Evolutionary conservation across 2,329 filamentous ascomycete genomes (phyloP), one percentile per base, ranked within the genome.

Genomic region (Graphilbum sp.): DNA sequence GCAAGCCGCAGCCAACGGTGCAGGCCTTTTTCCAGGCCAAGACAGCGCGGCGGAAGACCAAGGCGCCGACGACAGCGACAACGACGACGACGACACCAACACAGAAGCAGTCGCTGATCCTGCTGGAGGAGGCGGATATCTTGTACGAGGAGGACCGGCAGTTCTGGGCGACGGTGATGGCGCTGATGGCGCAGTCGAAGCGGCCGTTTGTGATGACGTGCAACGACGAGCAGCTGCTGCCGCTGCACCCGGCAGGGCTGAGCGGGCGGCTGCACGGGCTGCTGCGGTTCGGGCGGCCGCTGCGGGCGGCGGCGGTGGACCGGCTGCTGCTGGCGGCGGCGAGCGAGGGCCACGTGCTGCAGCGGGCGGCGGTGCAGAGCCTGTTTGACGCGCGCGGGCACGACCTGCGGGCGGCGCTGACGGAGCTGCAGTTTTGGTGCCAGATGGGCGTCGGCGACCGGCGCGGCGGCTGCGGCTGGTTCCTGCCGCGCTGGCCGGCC

Each of bases 101-200:
- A 20, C 88, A 96, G 54, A 93, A 92, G 49, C 90, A 98, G 56
- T 96, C 88, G 0, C 62, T 98, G 17, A 95, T 98, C 44, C 64
- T 98, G 2, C 65, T 98, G 2, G 90, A 98, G 56, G 90, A 98
- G 57, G 85, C 85, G 0, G 92, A 98, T 51, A 62, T 96, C 15
- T 66, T 98, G 1, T 98, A 90, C 53, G 87, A 94, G 38, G 88
- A 96, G 53, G 90, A 98, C 54, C 88, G 85, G 55, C 79, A 88
- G 45, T 98, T 98, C 52, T 98, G 90, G 90, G 59, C 69, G 1
- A 90, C 84, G 0, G 71, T 96, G 4, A 64, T 82, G 33, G 69
- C 71, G 17, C 68, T 98, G 42, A 84, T 94, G 41, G 62, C 66
- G 10, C 79, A 86, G 48, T 95, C 90, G 0, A 94, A 85, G 57